Percentiles rank a stretch among this genome's conserved stretches.
These are phyloP conservation scores for Phoma herbarum DNA, from an alignment of 2,329 filamentous ascomycete genomes.

Conservation along the genomic window DNA sequence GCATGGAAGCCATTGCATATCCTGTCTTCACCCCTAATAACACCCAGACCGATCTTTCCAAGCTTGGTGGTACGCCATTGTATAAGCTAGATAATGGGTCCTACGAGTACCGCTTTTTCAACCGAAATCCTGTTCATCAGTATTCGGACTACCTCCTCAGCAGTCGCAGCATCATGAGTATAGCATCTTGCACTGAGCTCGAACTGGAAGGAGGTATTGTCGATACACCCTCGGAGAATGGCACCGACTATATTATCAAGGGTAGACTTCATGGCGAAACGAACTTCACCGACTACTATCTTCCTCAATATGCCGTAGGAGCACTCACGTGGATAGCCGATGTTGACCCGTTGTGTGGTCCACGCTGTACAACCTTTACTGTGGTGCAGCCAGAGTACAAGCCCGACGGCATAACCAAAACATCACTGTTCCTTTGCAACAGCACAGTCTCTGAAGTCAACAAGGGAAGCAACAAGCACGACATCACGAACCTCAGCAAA, in stretches of 20 bases:
- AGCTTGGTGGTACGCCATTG: slow-evolving; percentile 36
- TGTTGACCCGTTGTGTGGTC: slow-evolving; percentile 28
- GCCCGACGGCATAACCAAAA: neutral
- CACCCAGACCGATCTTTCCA: slow-evolving; percentile 30
- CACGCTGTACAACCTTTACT: slow-evolving; percentile 48
- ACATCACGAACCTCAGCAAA: slow-evolving; percentile 24
- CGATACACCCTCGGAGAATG: neutral
- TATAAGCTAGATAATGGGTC: slow-evolving; percentile 31
- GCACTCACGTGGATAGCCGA: slow-evolving; percentile 40
- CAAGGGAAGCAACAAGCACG: slow-evolving; percentile 19
- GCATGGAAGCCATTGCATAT: slow-evolving; percentile 41
- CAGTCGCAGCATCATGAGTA: slow-evolving; percentile 27
- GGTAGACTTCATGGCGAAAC: neutral
- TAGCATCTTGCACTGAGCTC: slow-evolving; percentile 29
- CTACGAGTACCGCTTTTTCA: slow-evolving; percentile 46
- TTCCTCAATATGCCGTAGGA: slow-evolving; percentile 30
- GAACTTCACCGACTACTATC: slow-evolving; percentile 25
- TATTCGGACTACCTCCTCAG: slow-evolving; percentile 43
- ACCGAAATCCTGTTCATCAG: slow-evolving; percentile 41
- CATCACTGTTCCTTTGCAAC: slow-evolving; percentile 43
- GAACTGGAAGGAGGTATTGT: slow-evolving; percentile 13
- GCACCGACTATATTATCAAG: neutral
- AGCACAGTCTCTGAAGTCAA: slow-evolving; percentile 30
- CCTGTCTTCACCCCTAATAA: slow-evolving; percentile 27
- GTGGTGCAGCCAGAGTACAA: slow-evolving; percentile 30